Conservation (phyloP, 2,329 filamentous ascomycete genomes). For the Cladorrhinum sp. region DNA sequence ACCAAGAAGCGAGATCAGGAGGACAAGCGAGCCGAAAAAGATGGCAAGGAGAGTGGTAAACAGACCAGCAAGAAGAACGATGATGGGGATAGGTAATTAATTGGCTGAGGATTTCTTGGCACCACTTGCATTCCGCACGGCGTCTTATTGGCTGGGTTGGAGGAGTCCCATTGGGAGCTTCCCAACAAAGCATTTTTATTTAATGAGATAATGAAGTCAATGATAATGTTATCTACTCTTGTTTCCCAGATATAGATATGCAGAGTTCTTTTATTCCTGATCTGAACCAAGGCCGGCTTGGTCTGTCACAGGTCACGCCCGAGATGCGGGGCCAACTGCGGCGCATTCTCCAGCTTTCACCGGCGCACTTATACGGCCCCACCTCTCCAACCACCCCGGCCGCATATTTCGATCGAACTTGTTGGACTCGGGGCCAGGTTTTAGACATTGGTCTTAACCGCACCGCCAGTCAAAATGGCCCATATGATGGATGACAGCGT, state of each 20-base stretch:
- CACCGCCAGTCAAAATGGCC: background rate
- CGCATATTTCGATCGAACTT: background rate
- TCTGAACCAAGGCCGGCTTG: background rate
- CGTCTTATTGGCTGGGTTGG: background rate
- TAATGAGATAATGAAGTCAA: background rate
- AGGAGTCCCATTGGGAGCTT: background rate
- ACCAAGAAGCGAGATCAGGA: background rate
- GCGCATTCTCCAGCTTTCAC: background rate
- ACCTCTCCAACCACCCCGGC: background rate
- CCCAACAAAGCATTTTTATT: background rate
- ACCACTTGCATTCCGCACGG: background rate
- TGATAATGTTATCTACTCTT: background rate
- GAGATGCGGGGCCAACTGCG: background rate
- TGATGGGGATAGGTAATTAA: background rate
- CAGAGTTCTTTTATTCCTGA: background rate
- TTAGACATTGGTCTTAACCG: background rate
- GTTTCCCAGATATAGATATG: background rate
- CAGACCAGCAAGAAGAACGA: slow-evolving; percentile 1
- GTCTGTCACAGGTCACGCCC: background rate
- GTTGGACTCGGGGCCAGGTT: background rate
- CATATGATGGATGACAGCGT: background rate
- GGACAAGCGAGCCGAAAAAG: slow-evolving; percentile 4
- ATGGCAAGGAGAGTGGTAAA: background rate
- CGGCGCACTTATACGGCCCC: background rate
- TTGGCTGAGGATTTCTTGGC: background rate